phyloP scores from a whole-genome alignment of 73 alveolate genomes.

The Breviolum minutum region DNA sequence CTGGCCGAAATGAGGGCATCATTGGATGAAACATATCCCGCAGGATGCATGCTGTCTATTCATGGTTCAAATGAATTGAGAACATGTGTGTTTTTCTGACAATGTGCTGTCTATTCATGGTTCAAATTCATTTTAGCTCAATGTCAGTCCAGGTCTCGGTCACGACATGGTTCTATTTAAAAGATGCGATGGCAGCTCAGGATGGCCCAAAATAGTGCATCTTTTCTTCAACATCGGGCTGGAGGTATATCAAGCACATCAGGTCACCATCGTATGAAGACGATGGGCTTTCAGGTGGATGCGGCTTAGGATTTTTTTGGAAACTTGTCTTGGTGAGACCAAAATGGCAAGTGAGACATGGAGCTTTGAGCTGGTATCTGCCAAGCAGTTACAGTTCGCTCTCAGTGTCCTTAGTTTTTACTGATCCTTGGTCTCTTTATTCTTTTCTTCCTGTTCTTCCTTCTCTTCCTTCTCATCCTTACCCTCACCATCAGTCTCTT shows the following conservation, averaged over 20 bases:
- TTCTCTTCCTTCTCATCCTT: neutral
- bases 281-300: neutral
- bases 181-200: too few species aligned
- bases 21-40: too few species aligned
- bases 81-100: too few species aligned
- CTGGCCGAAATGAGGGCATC: constrained; percentile 78
- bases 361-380: neutral
- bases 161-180: too few species aligned
- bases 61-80: too few species aligned
- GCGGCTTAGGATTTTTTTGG: constrained; percentile 8
- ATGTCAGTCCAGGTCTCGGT: too few species aligned
- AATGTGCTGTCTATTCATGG: too few species aligned
- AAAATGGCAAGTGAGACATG: neutral
- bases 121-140: too few species aligned
- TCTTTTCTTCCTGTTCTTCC: neutral
- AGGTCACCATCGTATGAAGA: neutral
- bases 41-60: too few species aligned
- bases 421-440: constrained; percentile 4
- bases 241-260: constrained; percentile 27
- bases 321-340: neutral
- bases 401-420: neutral
- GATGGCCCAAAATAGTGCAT: neutral
- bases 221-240: constrained; percentile 17
- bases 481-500: constrained; percentile 52
- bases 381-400: neutral